Evolutionary conservation across 2,329 filamentous ascomycete species (phyloP), one percentile per base, ranked within the genome.

Genomic region (Cladosporium sp.): DNA sequence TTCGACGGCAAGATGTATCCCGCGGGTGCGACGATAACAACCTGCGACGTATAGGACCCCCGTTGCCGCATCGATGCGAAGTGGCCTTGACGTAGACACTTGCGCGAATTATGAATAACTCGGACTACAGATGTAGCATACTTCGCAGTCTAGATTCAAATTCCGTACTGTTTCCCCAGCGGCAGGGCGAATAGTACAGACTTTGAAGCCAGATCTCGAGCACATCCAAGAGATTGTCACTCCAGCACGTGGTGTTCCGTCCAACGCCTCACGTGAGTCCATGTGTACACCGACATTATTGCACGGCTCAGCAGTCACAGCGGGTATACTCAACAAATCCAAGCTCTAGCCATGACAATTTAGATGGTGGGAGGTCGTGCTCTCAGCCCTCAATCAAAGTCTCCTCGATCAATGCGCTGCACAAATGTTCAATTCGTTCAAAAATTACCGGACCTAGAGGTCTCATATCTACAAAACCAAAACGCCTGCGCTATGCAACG

Each of bases 401-500:
- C 16, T 12, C 4, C 4, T 37, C 23, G 16, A 31, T 31, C 50
- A 31, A 28, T 18, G 50, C 50, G 33, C 16, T 12, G 31, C 50
- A 33, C 18, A 40, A 37, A 37, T 57, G 33, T n/a, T 40, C 33
- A 33, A 23, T 57, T 23, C 31, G n/a, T 57, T 16, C 33, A 6
- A 56, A 56, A 40, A 57, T 57, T 57, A 23, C 21, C 21, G 7
- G 33, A 57, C 12, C 29, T 21, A 40, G 11, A 2, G 33, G 31
- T 57, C 23, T 40, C 33, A 37, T 33, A 57, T 57, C 55, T 57
- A 37, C 55, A 40, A 40, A 57, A 23, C 53, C 33, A 1, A 21
- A 40, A 57, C 55, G 31, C 55, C 55, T 11, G 33, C 55, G 55
- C 55, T 57, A 57, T 57, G 55, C 55, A 57, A 57, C 31, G 40